Conservation (phyloP, 352 stramenopile species). For the Phytophthora multivora region DNA sequence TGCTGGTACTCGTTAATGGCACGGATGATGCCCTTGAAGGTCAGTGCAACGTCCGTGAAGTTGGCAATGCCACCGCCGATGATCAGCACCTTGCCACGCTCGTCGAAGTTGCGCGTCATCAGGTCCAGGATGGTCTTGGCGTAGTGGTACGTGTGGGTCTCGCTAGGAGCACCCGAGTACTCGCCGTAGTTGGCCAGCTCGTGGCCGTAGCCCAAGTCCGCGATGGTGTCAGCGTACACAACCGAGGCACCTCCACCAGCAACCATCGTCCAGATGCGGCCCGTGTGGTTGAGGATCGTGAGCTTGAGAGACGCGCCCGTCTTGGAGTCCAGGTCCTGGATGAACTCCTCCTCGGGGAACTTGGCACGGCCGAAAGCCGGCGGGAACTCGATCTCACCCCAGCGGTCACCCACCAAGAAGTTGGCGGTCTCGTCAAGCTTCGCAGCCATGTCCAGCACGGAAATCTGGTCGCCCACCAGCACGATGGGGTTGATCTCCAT, state of each 20-base stretch:
- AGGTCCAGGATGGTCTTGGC: constrained; percentile 96
- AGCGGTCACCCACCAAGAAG: constrained; percentile 93
- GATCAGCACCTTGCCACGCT: constrained; percentile 95
- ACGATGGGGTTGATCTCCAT: constrained; percentile 99
- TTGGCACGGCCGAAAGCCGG: constrained; percentile 95
- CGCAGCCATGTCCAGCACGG: constrained; percentile 95
- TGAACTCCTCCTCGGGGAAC: constrained; percentile 96
- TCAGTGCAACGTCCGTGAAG: constrained; percentile 97
- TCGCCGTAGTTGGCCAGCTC: constrained; percentile 98
- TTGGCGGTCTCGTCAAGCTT: constrained; percentile 97
- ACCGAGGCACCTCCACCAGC: constrained; percentile 95
- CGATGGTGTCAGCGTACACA: constrained; percentile 98
- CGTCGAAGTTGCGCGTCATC: constrained; percentile 93
- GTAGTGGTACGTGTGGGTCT: constrained; percentile 97
- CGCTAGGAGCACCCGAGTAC: constrained; percentile 96
- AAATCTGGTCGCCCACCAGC: constrained; percentile 91
- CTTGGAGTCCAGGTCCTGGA: constrained; percentile 94
- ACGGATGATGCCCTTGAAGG: constrained; percentile 97
- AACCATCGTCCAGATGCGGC: constrained; percentile 98
- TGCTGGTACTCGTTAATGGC: constrained; percentile 93
- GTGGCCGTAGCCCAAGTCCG: constrained; percentile 92
- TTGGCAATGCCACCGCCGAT: constrained; percentile 98
- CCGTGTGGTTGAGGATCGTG: constrained; percentile 96
- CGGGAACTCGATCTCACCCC: constrained; percentile 95
- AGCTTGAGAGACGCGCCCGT: constrained; percentile 96